Evolutionary conservation across 2,329 filamentous ascomycete species (phyloP).

Genomic region (Emergomyces pasteurianus): DNA sequence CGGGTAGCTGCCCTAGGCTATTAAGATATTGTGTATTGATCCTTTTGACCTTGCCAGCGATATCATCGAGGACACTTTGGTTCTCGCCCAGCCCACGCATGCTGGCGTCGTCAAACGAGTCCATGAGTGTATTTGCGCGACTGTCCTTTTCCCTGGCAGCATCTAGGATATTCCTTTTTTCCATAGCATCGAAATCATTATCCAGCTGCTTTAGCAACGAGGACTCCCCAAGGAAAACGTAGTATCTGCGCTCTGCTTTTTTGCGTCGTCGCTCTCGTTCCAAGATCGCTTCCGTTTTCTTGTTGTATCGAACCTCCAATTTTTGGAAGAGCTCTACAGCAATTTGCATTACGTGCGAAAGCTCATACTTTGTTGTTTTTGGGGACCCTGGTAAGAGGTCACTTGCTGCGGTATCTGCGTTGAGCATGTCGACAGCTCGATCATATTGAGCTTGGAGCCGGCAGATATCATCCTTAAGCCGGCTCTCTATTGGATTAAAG

Average conservation of each 20-base stretch:
- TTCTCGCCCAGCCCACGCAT: conserved; percentile 40
- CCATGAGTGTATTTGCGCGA: conserved; percentile 39
- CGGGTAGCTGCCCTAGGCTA: conserved; percentile 22
- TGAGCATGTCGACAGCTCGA: conserved; percentile 30
- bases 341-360: conserved; percentile 34
- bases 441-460: conserved; percentile 37
- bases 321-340: conserved; percentile 35
- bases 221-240: conserved; percentile 41
- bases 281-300: conserved; percentile 37
- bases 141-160: conserved; percentile 39
- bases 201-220: conserved; percentile 38
- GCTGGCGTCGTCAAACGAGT: conserved; percentile 40
- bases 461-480: conserved; percentile 39
- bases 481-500: conserved; percentile 39
- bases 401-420: conserved; percentile 26
- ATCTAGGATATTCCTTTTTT: conserved; percentile 39
- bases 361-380: conserved; percentile 17
- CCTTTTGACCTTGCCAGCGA: conserved; percentile 32
- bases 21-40: conserved; percentile 24
- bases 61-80: conserved; percentile 38
- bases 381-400: conserved; percentile 10
- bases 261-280: conserved; percentile 45
- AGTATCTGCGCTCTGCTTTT: conserved; percentile 40
- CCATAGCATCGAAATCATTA: conserved; percentile 38
- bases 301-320: conserved; percentile 39